Conservation (phyloP, 257 asterid genomes). For the Solanum appendiculatum region DNA sequence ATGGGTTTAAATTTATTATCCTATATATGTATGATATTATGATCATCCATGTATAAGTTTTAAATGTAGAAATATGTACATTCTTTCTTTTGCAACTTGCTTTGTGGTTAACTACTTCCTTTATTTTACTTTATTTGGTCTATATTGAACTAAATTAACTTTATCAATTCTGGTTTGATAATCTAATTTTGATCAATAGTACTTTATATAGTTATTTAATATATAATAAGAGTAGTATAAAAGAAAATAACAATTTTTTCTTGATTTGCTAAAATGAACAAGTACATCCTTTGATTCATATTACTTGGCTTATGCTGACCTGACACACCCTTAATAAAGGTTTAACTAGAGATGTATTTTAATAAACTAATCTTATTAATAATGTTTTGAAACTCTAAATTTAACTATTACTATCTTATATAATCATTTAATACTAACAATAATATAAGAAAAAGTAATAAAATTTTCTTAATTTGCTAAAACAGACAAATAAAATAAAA, state of each 20-base stretch:
- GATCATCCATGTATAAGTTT: not conserved
- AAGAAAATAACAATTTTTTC: not conserved
- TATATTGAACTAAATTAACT: not conserved
- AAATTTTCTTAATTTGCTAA: not conserved
- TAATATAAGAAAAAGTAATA: too few species aligned
- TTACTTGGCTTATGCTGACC: not conserved
- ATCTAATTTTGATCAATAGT: not conserved
- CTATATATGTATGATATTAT: not conserved
- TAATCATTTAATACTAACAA: too few species aligned
- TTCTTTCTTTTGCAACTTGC: constrained; percentile 6
- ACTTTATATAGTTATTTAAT: not conserved
- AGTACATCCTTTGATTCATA: not conserved
- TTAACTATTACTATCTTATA: too few species aligned
- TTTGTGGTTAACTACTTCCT: not conserved
- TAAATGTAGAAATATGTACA: not conserved
- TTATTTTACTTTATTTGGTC: not conserved
- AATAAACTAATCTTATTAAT: not conserved
- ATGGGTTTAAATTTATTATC: constrained; percentile 1
- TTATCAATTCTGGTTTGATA: not conserved
- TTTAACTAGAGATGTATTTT: not conserved
- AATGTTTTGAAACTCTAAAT: not conserved
- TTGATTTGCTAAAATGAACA: not conserved
- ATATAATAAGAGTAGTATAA: not conserved
- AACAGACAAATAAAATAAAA: not conserved
- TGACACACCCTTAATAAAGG: not conserved